phyloP scores from a whole-genome alignment of 345 rosid genomes.

The Eucalyptus coolabah region DNA sequence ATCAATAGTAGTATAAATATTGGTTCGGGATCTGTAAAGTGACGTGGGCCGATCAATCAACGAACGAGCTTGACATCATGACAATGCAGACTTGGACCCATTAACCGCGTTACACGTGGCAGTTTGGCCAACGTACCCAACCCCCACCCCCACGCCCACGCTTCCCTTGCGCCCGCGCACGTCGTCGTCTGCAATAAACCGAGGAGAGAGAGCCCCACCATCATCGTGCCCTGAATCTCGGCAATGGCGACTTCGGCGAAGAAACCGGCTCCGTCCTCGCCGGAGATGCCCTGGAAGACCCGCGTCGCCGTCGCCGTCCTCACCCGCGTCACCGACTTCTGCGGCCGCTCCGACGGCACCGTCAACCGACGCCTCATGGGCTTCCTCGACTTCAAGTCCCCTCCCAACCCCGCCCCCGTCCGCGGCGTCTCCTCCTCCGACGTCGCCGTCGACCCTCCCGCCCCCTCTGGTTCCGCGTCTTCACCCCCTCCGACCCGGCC shows the following conservation, averaged over 20 bases:
- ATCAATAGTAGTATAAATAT: no score
- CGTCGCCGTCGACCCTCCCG: slow-evolving; percentile 43
- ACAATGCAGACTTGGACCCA: background rate
- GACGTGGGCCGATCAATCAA: no score
- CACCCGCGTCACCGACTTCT: slow-evolving; percentile 21
- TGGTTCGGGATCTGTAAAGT: no score
- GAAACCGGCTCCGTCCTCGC: background rate
- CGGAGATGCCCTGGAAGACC: slow-evolving; percentile 43
- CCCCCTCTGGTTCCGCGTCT: slow-evolving; percentile 72
- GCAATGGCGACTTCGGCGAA: background rate
- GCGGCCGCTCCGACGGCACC: slow-evolving; percentile 42
- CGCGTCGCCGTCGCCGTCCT: slow-evolving; percentile 23
- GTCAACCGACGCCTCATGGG: slow-evolving; percentile 48
- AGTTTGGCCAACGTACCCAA: background rate
- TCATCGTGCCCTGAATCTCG: background rate
- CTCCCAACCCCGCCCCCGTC: slow-evolving; percentile 35
- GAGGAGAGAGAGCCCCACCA: background rate
- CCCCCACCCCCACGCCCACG: no score
- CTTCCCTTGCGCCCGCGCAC: background rate
- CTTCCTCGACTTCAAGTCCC: slow-evolving; percentile 31
- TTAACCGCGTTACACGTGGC: background rate
- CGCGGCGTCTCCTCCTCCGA: slow-evolving; percentile 44
- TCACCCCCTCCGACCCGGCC: slow-evolving; percentile 18
- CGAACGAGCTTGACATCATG: no score
- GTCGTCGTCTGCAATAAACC: background rate